These are phyloP conservation scores for Aegilops umbellulata DNA, from an alignment of 176 grass and related monocot genomes.

Conservation along the genomic window DNA sequence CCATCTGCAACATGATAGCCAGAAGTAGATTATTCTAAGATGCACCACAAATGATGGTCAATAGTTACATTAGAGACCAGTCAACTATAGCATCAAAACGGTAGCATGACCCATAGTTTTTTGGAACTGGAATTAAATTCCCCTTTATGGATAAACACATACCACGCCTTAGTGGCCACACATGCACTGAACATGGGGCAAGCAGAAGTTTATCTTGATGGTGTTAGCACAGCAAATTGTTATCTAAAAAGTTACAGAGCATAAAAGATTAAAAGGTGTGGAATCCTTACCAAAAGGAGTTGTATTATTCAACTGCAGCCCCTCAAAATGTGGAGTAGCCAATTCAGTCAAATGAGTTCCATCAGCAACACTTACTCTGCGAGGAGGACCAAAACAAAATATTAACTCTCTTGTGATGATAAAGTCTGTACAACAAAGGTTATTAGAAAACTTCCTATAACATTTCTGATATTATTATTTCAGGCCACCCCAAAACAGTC, in stretches of 20 bases:
- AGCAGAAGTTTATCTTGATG: no score
- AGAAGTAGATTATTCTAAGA: slow-evolving; percentile 15
- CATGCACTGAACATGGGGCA: neutral
- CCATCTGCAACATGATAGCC: slow-evolving; percentile 50
- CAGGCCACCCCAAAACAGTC: neutral
- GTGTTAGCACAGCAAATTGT: no score
- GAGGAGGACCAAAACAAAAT: slow-evolving; percentile 32
- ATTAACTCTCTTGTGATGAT: slow-evolving; percentile 25
- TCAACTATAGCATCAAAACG: neutral
- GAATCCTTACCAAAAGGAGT: slow-evolving; percentile 44
- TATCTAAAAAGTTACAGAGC: no score
- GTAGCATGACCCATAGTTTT: neutral
- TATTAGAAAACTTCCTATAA: neutral
- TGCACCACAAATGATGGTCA: neutral
- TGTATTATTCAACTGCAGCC: slow-evolving; percentile 29
- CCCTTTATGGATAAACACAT: neutral
- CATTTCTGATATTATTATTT: slow-evolving; percentile 12
- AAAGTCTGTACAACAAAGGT: neutral
- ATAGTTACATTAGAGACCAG: neutral
- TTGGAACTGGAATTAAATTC: no score
- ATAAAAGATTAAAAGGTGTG: neutral
- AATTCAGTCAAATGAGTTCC: slow-evolving; percentile 57
- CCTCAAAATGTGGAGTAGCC: slow-evolving; percentile 35
- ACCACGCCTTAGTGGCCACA: neutral
- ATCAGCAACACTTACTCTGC: slow-evolving; percentile 55